Conservation (phyloP, 2,329 filamentous ascomycete genomes). For the Talaromyces rugulosus region DNA sequence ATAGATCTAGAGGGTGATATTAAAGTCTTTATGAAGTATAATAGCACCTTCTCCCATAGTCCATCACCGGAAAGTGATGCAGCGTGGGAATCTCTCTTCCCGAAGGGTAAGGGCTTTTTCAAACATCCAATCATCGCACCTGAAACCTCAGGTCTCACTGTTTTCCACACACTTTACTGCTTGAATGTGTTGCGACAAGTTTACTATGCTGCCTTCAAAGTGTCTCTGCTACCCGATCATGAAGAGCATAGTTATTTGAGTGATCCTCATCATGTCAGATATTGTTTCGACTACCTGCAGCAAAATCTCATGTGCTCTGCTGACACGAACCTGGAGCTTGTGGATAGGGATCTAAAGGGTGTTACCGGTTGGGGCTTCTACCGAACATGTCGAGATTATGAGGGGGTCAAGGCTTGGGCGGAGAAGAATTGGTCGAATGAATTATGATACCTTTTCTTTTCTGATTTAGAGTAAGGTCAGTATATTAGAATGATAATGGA, state of each 20-base stretch:
- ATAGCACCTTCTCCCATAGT: neutral
- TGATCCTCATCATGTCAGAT: no score
- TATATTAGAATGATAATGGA: no score
- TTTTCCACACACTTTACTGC: slow-evolving; percentile 1
- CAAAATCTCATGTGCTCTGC: neutral
- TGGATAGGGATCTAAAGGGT: neutral
- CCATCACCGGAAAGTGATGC: neutral
- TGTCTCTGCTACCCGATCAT: no score
- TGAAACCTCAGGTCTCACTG: neutral
- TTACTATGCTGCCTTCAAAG: no score
- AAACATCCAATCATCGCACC: slow-evolving; percentile 2
- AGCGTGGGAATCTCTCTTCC: neutral
- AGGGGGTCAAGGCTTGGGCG: neutral
- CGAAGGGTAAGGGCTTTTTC: neutral
- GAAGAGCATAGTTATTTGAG: no score
- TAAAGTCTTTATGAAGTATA: neutral
- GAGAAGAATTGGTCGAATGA: neutral
- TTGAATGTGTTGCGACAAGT: neutral
- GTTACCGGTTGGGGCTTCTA: neutral
- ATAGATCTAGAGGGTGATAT: neutral
- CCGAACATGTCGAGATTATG: neutral
- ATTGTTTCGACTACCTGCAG: slow-evolving; percentile 6
- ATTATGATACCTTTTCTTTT: no score
- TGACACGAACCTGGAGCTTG: neutral
- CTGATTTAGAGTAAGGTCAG: no score